Evolutionary conservation across 495 filamentous ascomycete genomes (phyloP), one percentile per base, ranked within the genome.

Genomic region (Tuber melanosporum): DNA sequence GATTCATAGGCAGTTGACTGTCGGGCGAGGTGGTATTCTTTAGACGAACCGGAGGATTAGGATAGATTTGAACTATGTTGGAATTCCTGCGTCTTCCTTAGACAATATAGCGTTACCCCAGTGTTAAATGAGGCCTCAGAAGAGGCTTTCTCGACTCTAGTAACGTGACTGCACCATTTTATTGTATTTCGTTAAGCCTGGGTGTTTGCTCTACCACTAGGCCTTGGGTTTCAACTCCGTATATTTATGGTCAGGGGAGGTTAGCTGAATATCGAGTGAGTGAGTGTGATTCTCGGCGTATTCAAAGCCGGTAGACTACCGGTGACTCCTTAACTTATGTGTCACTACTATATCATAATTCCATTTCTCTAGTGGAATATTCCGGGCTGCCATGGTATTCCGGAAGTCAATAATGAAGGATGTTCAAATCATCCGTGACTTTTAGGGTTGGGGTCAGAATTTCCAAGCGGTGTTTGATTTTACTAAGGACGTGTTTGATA

Each of bases 1-100:
- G 9, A 26, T 19, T 39, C 19, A 45, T 69, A 90, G 70, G 91
- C 90, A 42, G 91, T 93, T 44, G 88, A 89, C 85, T 91, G 90
- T 83, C 80, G 91, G 47, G 86, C 85, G n/a, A 88, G 85, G 69
- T 93, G 91, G 91, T 84, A 91, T 62, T 87, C 88, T 32, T 85
- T 92, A 83, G 91, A 91, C 86, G 90, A 90, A 32, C 87, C 86
- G 6, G 89, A 87, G 43, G 87, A 89, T 36, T 81, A 78, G 70
- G 26, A 8, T 66, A 66, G 57, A 36, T 32, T 36, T 36, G 26
- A 36, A 32, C 12, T 36, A 36, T 66, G 26, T 26, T 17, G 14
- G 57, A 66, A 66, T 66, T 66, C 4, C 57, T 12, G 8, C 22
- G 52, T 26, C 52, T n/a, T 15, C 4, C 7, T 3, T 26, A 14